These are phyloP conservation scores for Amaranthus palmeri DNA, from an alignment of 148 eudicot species.

Conservation along the genomic window DNA sequence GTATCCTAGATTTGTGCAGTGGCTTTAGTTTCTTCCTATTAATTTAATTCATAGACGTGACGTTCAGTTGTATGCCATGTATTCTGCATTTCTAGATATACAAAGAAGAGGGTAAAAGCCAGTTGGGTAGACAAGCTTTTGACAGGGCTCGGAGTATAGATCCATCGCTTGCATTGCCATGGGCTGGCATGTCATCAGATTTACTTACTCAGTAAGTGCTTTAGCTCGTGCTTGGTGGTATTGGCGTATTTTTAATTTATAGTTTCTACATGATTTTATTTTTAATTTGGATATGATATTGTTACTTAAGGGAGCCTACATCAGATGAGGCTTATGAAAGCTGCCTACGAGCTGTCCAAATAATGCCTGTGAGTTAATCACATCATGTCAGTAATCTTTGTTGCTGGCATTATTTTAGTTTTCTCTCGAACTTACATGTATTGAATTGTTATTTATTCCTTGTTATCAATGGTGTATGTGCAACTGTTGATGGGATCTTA, in stretches of 20 bases:
- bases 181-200: conserved; percentile 99
- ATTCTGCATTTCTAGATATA: conserved; percentile 56
- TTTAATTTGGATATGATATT: conserved; percentile 15
- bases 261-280: conserved; percentile 13
- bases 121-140: conserved; percentile 79
- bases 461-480: conserved; percentile 6
- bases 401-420: neutral
- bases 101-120: conserved; percentile 58
- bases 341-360: conserved; percentile 89
- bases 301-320: conserved; percentile 42
- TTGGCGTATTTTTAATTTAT: neutral
- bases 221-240: conserved; percentile 5
- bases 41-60: neutral
- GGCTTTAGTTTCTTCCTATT: neutral
- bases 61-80: conserved; percentile 9
- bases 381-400: conserved; percentile 6
- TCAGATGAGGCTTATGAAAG: conserved; percentile 92
- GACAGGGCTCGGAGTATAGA: conserved; percentile 98
- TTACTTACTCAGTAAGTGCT: conserved; percentile 46
- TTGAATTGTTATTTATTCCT: neutral
- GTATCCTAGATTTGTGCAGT: neutral
- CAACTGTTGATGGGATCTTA: neutral
- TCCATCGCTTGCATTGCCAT: conserved; percentile 95
- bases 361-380: conserved; percentile 60
- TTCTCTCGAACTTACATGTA: neutral